Evolutionary conservation across 805 yeast species (phyloP), one percentile per base, ranked within the genome.

Genomic region (Jamesozyma lodderae): DNA sequence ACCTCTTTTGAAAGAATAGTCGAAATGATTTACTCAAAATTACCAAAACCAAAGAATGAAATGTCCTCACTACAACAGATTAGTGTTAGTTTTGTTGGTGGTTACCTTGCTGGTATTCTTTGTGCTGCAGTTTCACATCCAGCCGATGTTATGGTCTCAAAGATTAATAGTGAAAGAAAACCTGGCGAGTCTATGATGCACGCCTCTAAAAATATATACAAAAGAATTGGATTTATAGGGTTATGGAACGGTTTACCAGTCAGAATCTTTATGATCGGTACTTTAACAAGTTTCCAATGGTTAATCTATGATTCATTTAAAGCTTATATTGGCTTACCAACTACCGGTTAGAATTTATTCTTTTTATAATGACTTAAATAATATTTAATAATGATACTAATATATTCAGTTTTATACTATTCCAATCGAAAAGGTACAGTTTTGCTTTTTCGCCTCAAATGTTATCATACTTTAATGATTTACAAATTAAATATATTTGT

Each of bases 141-240:
- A 16, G 97, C 97, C n/a, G 98, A 90, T 63, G 96, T 90, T 24
- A 80, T 92, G 95, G 97, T 90, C 19, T 83, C 95, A 35, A 84
- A 87, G 72, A 77, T 92, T 54, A 88, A 85, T 60, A 72, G 81
- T 38, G 60, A 56, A 26, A 43, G 87, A 77, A 52, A 77, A 74
- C 53, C 64, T 62, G 57, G 71, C 79, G 95, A 87, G 66, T 55
- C 81, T 4, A 70, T 74, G 52, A 78, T 79, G 21, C 65, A 67
- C 23, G 92, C 94, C 9, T 69, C 83, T 30, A 51, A 63, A 43
- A 18, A 92, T 54, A 88, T 90, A 53, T 90, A 88, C 62, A 60
- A 67, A 40, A 72, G 76, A 53, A 88, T 90, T 55, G 97, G 97
- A 1, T 90, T 90, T 58, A 64, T 55, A 15, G 98, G 97, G 14